Percentiles rank a stretch among this genome's conserved stretches.
Evolutionary conservation across 805 yeast species (phyloP).

Genomic region (Metschnikowia drakensbergensis): DNA sequence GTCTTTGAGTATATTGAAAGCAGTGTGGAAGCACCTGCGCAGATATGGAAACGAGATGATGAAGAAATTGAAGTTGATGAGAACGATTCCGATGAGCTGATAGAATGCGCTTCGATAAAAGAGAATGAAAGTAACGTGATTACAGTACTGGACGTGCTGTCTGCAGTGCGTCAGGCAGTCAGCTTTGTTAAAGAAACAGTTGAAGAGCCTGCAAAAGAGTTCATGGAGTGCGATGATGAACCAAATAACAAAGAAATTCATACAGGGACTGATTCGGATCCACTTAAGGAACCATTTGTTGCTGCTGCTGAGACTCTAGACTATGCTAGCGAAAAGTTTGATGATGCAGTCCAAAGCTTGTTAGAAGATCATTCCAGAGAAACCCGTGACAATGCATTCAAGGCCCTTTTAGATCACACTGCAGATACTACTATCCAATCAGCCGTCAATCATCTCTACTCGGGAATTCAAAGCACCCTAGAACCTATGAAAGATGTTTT

Average conservation of each 20-base stretch:
- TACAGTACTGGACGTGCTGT: not conserved
- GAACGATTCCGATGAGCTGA: not conserved
- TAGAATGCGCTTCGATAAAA: too few relatives aligned
- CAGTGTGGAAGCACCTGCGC: not conserved
- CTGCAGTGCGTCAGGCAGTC: not conserved
- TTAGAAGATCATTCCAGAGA: not conserved
- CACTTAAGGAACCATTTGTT: not conserved
- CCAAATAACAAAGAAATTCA: not conserved
- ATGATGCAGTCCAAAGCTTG: not conserved
- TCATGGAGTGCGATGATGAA: not conserved
- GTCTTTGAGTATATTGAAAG: not conserved
- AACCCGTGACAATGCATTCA: not conserved
- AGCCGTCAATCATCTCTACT: not conserved
- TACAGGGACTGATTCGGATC: not conserved
- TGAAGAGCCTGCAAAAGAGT: not conserved
- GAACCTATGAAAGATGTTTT: not conserved
- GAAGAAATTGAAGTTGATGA: not conserved
- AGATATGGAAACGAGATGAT: not conserved
- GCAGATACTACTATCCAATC: not conserved
- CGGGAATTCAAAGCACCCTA: not conserved
- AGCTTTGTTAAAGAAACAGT: not conserved
- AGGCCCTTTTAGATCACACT: not conserved
- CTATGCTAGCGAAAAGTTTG: not conserved
- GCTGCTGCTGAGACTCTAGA: constrained; percentile 1
- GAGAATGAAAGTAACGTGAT: not conserved